phyloP scores from a whole-genome alignment of 2,329 filamentous ascomycete genomes.

The Arachnomyces sp. region DNA sequence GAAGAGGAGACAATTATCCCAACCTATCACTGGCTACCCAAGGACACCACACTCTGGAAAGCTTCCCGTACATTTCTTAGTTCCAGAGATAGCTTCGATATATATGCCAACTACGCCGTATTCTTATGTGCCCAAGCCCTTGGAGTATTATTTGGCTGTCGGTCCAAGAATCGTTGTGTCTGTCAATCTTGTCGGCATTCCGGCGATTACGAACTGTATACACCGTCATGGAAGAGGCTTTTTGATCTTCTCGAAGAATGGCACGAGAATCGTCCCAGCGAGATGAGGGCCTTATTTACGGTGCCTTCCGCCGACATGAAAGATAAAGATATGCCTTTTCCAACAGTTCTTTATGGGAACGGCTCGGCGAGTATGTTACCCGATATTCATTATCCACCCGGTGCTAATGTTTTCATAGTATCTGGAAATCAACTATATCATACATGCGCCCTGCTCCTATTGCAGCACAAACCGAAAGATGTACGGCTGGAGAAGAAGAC shows the following conservation, averaged over 20 bases:
- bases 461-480: conserved; percentile 24
- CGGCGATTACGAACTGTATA: conserved; percentile 14
- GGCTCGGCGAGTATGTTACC: conserved; percentile 19
- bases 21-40: conserved; percentile 38
- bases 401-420: conserved; percentile 12
- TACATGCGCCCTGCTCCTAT: conserved; percentile 21
- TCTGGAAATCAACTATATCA: conserved; percentile 32
- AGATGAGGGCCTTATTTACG: conserved; percentile 22
- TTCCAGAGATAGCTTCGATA: conserved; percentile 31
- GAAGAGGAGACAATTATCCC: conserved; percentile 46
- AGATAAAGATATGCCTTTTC: conserved; percentile 16
- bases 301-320: conserved; percentile 10
- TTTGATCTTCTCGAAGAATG: conserved; percentile 37
- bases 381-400: neutral
- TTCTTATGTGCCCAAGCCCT: conserved; percentile 42
- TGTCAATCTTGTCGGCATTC: conserved; percentile 14
- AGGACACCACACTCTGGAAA: conserved; percentile 16
- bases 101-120: conserved; percentile 47
- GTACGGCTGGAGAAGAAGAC: conserved; percentile 17
- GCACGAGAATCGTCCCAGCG: conserved; percentile 26
- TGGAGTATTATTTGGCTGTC: conserved; percentile 27
- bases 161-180: conserved; percentile 11
- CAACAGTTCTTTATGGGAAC: conserved; percentile 21
- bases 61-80: conserved; percentile 18
- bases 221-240: conserved; percentile 32